These are phyloP conservation scores for Globisporangium recalcitrans DNA, from an alignment of 352 stramenopile genomes.

Conservation along the genomic window DNA sequence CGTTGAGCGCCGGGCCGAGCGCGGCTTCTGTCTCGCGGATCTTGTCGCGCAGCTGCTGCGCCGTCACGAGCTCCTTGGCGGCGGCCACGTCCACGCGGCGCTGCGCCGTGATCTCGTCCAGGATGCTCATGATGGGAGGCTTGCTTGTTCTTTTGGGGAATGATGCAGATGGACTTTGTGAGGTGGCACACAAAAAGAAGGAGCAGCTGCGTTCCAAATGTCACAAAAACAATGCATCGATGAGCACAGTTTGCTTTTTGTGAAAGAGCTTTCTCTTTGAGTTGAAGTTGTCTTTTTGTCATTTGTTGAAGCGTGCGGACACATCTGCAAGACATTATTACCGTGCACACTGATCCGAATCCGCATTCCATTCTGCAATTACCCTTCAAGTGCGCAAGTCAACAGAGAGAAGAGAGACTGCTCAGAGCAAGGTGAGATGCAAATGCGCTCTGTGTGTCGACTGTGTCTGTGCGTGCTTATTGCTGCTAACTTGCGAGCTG, in stretches of 20 bases:
- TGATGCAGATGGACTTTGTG: not conserved
- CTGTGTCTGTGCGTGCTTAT: not conserved
- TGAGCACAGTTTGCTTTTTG: too few species aligned
- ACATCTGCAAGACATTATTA: too few species aligned
- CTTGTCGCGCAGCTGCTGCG: conserved; percentile 52
- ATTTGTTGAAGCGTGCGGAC: too few species aligned
- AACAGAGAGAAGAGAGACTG: not conserved
- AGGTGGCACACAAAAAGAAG: not conserved
- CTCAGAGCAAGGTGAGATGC: too few species aligned
- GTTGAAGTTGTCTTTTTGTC: too few species aligned
- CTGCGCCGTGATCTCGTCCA: conserved; percentile 75
- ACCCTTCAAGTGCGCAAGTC: not conserved
- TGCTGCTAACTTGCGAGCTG: not conserved
- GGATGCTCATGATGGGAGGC: conserved; percentile 47
- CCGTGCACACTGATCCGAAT: too few species aligned
- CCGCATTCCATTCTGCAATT: conserved; percentile 10
- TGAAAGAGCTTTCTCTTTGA: too few species aligned
- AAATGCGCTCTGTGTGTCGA: too few species aligned
- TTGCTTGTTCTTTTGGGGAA: not conserved
- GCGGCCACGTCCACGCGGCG: conserved; percentile 57
- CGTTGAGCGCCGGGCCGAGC: conserved; percentile 82
- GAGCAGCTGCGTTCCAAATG: too few species aligned
- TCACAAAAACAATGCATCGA: too few species aligned
- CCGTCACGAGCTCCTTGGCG: conserved; percentile 40
- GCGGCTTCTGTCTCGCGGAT: conserved; percentile 76